A percentile compares a stretch with the other conserved stretches of the same genome.
Evolutionary conservation across 2,329 filamentous ascomycete species (phyloP).

Genomic region (Trichophyton equinum): DNA sequence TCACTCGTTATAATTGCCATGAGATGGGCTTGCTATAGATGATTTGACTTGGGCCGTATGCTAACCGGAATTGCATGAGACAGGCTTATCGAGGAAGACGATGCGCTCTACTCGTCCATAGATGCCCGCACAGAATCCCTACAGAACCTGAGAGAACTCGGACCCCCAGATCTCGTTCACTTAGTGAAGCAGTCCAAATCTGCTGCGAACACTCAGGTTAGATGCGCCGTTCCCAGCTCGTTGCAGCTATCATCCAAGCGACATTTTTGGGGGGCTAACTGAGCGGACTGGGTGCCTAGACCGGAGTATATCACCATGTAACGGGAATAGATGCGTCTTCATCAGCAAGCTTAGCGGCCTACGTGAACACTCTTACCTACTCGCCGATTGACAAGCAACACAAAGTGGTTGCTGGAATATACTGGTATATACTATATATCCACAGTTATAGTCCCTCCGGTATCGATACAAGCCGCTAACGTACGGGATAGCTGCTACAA

Average conservation of each 20-base stretch:
- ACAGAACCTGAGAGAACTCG: conserved; percentile 74
- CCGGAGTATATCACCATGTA: conserved; percentile 93
- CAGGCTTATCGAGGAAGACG: conserved; percentile 78
- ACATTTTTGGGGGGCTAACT: neutral
- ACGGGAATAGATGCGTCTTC: conserved; percentile 95
- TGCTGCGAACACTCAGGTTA: conserved; percentile 45
- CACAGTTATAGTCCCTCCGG: conserved; percentile 15
- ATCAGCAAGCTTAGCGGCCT: conserved; percentile 89
- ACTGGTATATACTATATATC: conserved; percentile 51
- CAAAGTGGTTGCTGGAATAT: conserved; percentile 87
- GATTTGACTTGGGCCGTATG: neutral
- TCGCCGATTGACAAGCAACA: conserved; percentile 68
- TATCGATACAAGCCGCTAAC: conserved; percentile 7
- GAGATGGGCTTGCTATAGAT: neutral
- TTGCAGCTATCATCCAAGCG: neutral
- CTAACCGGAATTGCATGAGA: neutral
- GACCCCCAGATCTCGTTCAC: conserved; percentile 90
- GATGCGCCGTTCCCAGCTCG: neutral
- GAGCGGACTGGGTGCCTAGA: conserved; percentile 36
- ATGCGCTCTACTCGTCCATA: conserved; percentile 70
- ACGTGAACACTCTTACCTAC: conserved; percentile 96
- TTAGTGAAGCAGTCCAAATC: conserved; percentile 65
- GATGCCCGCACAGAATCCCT: conserved; percentile 87
- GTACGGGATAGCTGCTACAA: conserved; percentile 65
- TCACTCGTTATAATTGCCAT: neutral